These are phyloP conservation scores for Asterophora parasitica DNA, from an alignment of 768 basidiomycete species.

Conservation along the genomic window DNA sequence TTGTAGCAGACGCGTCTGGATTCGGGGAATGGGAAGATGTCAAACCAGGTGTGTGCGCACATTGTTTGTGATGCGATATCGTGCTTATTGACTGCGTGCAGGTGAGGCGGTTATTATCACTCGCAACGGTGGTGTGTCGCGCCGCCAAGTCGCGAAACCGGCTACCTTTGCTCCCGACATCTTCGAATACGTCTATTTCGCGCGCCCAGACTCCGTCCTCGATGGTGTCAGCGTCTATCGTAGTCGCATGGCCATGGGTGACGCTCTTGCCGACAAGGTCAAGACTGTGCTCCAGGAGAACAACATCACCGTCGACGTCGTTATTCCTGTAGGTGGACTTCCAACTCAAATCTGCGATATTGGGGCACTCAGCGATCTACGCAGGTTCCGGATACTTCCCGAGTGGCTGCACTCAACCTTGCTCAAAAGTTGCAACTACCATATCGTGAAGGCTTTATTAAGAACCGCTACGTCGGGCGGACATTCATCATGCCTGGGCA, in stretches of 20 bases:
- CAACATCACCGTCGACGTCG: conserved; percentile 82
- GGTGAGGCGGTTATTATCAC: conserved; percentile 98
- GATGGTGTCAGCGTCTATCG: conserved; percentile 97
- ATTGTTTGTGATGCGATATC: not conserved
- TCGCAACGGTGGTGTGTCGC: conserved; percentile 61
- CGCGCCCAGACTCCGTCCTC: conserved; percentile 94
- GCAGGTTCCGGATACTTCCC: conserved; percentile 92
- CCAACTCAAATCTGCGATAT: not conserved
- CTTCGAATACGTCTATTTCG: conserved; percentile 98
- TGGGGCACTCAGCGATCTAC: not conserved
- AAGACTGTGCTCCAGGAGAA: conserved; percentile 62
- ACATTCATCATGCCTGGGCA: conserved; percentile 99
- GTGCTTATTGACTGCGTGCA: conserved; percentile 22
- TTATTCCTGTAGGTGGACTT: conserved; percentile 88
- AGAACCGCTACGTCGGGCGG: conserved; percentile 96
- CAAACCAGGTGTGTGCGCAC: conserved; percentile 59
- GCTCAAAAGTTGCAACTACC: conserved; percentile 88
- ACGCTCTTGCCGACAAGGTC: conserved; percentile 87
- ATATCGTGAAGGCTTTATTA: conserved; percentile 97
- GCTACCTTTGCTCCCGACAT: conserved; percentile 93
- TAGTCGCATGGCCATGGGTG: conserved; percentile 99
- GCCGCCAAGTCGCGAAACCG: conserved; percentile 66
- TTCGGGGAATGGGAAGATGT: conserved; percentile 94
- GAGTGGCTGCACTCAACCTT: conserved; percentile 92
- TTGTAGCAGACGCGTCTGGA: conserved; percentile 91